Evolutionary conservation across 495 filamentous ascomycete species (phyloP).

Genomic region (Annulohypoxylon maeteangense): DNA sequence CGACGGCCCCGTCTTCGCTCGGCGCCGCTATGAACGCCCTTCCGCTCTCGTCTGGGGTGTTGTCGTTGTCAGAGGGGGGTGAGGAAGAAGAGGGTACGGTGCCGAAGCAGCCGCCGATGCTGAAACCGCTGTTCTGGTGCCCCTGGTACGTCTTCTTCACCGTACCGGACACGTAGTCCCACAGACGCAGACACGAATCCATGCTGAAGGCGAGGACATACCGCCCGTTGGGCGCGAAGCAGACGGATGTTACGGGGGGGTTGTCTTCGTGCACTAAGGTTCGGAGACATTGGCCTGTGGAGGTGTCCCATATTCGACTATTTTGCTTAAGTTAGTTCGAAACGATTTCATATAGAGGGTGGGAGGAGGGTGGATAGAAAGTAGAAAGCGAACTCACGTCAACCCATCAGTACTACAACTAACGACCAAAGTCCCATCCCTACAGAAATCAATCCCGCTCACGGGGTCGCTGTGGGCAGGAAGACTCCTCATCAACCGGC

Average conservation of each 20-base stretch:
- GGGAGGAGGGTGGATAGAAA: neutral
- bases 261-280: constrained; percentile 98
- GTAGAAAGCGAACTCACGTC: constrained; percentile 64
- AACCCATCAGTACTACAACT: constrained; percentile 91
- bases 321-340: neutral
- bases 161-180: constrained; percentile 88
- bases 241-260: constrained; percentile 86
- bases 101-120: constrained; percentile 83
- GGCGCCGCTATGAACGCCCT: constrained; percentile 78
- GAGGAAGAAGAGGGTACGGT: constrained; percentile 54
- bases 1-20: constrained; percentile 85
- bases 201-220: constrained; percentile 92
- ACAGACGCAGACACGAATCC: constrained; percentile 88
- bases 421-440: constrained; percentile 90
- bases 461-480: constrained; percentile 97
- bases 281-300: constrained; percentile 92
- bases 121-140: constrained; percentile 85
- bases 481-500: constrained; percentile 83
- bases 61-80: constrained; percentile 75
- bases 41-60: constrained; percentile 72
- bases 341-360: neutral
- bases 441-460: constrained; percentile 89
- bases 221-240: constrained; percentile 92
- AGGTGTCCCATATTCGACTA: constrained; percentile 93
- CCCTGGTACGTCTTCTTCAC: constrained; percentile 98